phyloP scores from a whole-genome alignment of 164 flowering plant genomes.

The Cinnamomum micranthum region DNA sequence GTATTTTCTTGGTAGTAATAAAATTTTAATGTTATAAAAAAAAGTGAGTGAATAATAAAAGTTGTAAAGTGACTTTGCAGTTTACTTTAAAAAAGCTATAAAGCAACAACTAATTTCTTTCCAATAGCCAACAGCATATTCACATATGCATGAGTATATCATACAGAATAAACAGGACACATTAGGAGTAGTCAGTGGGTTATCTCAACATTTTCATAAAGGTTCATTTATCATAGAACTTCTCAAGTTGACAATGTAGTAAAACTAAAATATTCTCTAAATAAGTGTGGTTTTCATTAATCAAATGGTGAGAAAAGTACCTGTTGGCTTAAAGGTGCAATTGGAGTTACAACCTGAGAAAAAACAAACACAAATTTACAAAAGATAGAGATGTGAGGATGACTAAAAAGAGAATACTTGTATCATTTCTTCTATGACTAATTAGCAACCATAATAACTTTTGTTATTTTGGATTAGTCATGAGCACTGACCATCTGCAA shows the following conservation, averaged over 20 bases:
- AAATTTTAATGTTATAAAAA: too few relatives aligned
- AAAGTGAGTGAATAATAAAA: too few relatives aligned
- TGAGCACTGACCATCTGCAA: background rate
- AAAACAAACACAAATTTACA: background rate
- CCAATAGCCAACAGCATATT: too few relatives aligned
- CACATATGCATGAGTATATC: background rate
- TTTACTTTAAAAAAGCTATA: too few relatives aligned
- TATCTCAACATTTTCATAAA: background rate
- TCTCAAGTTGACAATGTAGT: too few relatives aligned
- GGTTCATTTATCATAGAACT: background rate
- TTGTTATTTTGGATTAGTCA: too few relatives aligned
- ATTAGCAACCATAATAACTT: background rate
- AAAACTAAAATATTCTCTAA: too few relatives aligned
- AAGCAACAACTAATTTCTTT: too few relatives aligned
- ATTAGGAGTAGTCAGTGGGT: too few relatives aligned
- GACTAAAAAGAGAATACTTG: background rate
- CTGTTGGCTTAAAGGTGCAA: slow-evolving; percentile 96
- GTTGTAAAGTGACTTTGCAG: too few relatives aligned
- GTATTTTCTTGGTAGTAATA: too few relatives aligned
- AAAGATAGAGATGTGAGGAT: background rate
- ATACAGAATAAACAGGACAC: background rate
- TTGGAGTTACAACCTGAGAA: slow-evolving; percentile 90
- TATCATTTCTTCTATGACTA: background rate
- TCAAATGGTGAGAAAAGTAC: slow-evolving; percentile 26
- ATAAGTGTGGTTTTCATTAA: background rate